phyloP scores from a whole-genome alignment of 331 rosid species.

The Cydonia oblonga region DNA sequence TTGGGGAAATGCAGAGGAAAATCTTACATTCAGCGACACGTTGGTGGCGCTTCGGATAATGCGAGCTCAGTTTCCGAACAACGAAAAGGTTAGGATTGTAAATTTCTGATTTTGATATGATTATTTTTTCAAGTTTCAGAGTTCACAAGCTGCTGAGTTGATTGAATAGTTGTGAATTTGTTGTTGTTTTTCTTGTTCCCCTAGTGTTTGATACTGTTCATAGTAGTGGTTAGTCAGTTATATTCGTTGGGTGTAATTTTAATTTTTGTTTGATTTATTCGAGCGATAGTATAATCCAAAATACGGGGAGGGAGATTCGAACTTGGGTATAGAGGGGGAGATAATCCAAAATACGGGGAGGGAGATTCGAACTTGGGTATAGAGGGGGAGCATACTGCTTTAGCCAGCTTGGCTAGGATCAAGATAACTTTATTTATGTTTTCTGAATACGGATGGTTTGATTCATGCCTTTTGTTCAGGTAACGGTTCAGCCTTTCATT shows the following conservation, averaged over 20 bases:
- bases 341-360: no score
- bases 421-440: no score
- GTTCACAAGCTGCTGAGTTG: background rate
- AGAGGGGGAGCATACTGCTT: no score
- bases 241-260: background rate
- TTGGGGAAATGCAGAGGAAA: slow-evolving; percentile 42
- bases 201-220: background rate
- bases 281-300: background rate
- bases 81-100: slow-evolving; percentile 35
- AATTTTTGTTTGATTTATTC: background rate
- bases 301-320: no score
- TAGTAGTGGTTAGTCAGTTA: background rate
- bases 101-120: background rate
- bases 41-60: slow-evolving; percentile 78
- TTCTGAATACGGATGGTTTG: background rate
- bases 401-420: background rate
- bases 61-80: slow-evolving; percentile 84
- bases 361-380: no score
- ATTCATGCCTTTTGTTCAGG: slow-evolving; percentile 38
- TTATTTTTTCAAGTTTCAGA: background rate
- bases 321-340: no score
- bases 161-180: background rate
- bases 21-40: slow-evolving; percentile 63
- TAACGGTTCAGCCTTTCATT: slow-evolving; percentile 57
- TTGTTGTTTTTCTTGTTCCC: background rate